Conservation (phyloP, 164 flowering plant genomes). For the Liquidambar formosana region DNA sequence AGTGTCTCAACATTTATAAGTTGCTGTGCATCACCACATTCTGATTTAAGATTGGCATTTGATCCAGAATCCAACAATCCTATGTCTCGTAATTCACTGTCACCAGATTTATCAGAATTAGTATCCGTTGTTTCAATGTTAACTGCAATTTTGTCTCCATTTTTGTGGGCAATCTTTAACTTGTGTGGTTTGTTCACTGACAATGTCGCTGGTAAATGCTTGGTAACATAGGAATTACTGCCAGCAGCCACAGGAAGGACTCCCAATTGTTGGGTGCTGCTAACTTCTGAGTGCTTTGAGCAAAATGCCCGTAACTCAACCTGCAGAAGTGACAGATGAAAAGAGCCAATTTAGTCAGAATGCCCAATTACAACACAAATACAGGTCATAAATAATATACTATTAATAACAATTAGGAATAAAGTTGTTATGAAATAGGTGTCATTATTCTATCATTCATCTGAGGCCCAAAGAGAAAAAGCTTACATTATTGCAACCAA, state of each 20-base stretch:
- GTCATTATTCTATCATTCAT: too few species aligned
- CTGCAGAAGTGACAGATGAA: slow-evolving; percentile 27
- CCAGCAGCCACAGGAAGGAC: slow-evolving; percentile 26
- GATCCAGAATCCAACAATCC: slow-evolving; percentile 21
- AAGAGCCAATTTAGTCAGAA: background rate
- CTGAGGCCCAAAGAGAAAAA: too few species aligned
- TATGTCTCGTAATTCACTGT: slow-evolving; percentile 25
- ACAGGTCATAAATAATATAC: background rate
- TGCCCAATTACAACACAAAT: background rate
- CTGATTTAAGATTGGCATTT: slow-evolving; percentile 22
- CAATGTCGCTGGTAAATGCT: slow-evolving; percentile 23
- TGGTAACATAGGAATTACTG: slow-evolving; percentile 25
- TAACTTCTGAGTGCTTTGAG: slow-evolving; percentile 68
- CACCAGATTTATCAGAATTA: slow-evolving; percentile 28
- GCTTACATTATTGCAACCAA: slow-evolving; percentile 73
- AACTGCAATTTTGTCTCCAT: slow-evolving; percentile 40
- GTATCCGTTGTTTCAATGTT: slow-evolving; percentile 18
- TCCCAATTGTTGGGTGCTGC: slow-evolving; percentile 20
- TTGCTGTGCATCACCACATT: slow-evolving; percentile 31
- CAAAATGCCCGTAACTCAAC: slow-evolving; percentile 93
- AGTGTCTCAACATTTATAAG: slow-evolving; percentile 17
- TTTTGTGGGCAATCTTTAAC: slow-evolving; percentile 37
- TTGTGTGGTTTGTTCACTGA: slow-evolving; percentile 28
- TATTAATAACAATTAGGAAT: too few species aligned
- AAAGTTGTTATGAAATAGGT: too few species aligned